Conservation (phyloP, 495 filamentous ascomycete genomes). For the Neurospora sublineolata region DNA sequence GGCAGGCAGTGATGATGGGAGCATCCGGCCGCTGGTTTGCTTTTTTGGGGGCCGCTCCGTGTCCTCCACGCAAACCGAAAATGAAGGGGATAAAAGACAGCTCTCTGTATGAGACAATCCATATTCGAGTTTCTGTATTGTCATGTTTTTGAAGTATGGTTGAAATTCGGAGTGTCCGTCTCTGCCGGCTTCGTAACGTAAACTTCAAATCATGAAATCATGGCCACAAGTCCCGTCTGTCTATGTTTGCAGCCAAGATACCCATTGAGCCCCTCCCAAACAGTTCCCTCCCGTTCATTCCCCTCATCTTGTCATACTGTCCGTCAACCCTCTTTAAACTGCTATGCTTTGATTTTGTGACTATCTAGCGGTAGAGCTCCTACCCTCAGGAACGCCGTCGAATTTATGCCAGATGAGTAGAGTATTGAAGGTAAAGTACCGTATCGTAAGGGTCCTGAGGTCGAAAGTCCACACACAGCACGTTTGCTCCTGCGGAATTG, state of each 20-base stretch:
- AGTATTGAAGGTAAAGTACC: not conserved
- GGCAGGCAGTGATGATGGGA: not conserved
- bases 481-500: not conserved
- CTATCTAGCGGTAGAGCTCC: not conserved
- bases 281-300: not conserved
- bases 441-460: not conserved
- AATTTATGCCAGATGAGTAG: not conserved
- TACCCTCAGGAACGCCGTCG: not conserved
- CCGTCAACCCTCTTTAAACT: not conserved
- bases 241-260: not conserved
- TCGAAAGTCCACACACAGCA: not conserved
- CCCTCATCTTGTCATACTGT: not conserved
- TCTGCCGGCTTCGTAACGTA: not conserved
- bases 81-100: not conserved
- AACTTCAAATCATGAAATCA: not conserved
- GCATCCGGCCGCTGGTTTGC: not conserved
- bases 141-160: not conserved
- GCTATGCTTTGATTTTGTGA: not conserved
- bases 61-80: not conserved
- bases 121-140: not conserved
- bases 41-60: not conserved
- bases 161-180: not conserved
- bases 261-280: not conserved
- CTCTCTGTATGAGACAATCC: not conserved
- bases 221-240: not conserved